Evolutionary conservation across 768 basidiomycete genomes (phyloP).

Genomic region (Lactarius pseudohatsudake): DNA sequence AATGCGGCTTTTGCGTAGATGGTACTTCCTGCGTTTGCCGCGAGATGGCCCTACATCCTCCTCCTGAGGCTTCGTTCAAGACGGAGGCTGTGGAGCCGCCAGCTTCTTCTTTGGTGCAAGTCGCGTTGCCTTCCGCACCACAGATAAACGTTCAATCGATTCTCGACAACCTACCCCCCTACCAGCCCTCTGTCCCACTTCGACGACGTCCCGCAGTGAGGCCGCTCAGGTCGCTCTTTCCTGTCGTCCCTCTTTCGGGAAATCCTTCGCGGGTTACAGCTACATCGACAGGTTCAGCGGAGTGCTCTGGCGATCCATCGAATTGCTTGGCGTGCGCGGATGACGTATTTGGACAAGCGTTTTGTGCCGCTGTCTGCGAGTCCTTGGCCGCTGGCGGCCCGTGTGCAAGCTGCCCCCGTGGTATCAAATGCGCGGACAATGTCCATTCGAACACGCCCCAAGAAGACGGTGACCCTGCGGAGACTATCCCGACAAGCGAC

Average conservation of each 20-base stretch:
- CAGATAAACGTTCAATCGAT: conserved; percentile 48
- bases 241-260: conserved; percentile 39
- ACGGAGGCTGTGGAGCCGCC: conserved; percentile 33
- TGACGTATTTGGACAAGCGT: conserved; percentile 85
- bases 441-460: conserved; percentile 30
- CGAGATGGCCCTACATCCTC: conserved; percentile 57
- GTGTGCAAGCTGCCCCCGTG: conserved; percentile 58
- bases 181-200: conserved; percentile 80
- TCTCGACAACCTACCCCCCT: conserved; percentile 74
- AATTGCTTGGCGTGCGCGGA: conserved; percentile 86
- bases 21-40: conserved; percentile 75
- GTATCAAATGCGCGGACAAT: conserved; percentile 32
- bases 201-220: conserved; percentile 51
- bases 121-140: conserved; percentile 26
- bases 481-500: conserved; percentile 74
- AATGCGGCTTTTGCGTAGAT: conserved; percentile 76
- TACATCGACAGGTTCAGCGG: conserved; percentile 34
- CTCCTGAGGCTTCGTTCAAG: conserved; percentile 32
- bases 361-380: conserved; percentile 73
- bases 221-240: conserved; percentile 53
- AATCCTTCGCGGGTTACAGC: conserved; percentile 32
- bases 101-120: conserved; percentile 24
- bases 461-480: conserved; percentile 33
- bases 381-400: conserved; percentile 52
- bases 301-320: conserved; percentile 82